phyloP scores from a whole-genome alignment of 495 filamentous ascomycete genomes.

The Penicillium paradoxum region DNA sequence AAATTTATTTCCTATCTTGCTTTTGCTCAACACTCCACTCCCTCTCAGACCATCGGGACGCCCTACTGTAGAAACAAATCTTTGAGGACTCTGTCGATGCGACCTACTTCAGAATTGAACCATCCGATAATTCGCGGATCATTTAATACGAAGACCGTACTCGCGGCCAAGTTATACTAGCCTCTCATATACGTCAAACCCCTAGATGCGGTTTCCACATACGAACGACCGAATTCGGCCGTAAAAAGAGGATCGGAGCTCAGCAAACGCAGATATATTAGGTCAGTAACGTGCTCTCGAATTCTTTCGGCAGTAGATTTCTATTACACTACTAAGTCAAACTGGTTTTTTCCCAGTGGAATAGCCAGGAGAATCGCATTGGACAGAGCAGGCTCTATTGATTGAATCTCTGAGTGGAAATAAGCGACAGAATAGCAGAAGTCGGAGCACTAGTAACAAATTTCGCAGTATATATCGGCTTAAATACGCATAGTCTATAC shows the following conservation, averaged over 20 bases:
- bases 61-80: background rate
- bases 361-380: conserved; percentile 2
- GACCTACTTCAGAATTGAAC: background rate
- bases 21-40: background rate
- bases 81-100: background rate
- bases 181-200: background rate
- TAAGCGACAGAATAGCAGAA: too few relatives aligned
- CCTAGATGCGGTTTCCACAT: background rate
- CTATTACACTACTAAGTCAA: background rate
- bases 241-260: background rate
- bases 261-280: background rate
- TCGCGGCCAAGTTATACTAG: background rate
- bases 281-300: background rate
- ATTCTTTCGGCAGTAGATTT: background rate
- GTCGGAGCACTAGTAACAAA: too few relatives aligned
- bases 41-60: background rate
- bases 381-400: background rate
- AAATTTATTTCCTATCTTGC: background rate
- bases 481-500: too few relatives aligned
- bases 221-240: background rate
- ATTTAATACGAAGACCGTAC: background rate
- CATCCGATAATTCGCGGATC: background rate
- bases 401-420: background rate
- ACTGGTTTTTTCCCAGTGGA: background rate
- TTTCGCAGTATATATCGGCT: too few relatives aligned